Conservation (phyloP, 1,284 basidiomycete species). For the Tylopilus sp. region DNA sequence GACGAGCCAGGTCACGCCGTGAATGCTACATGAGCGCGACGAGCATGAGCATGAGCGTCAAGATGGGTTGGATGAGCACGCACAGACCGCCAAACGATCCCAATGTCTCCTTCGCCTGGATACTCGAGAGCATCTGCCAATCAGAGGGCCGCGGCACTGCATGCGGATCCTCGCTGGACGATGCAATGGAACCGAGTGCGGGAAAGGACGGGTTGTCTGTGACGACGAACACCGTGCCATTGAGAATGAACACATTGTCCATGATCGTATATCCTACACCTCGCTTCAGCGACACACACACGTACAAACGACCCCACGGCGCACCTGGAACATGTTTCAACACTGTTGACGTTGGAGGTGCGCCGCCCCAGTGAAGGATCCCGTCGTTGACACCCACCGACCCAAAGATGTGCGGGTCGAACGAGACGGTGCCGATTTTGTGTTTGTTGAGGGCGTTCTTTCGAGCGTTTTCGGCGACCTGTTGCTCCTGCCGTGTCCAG, state of each 20-base stretch:
- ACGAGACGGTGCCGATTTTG: not conserved
- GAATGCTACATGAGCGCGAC: slow-evolving; percentile 38
- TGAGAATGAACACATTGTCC: slow-evolving; percentile 66
- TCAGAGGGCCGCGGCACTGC: slow-evolving; percentile 52
- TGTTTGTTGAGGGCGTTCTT: slow-evolving; percentile 34
- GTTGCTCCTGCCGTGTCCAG: slow-evolving; percentile 58
- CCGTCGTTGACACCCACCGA: slow-evolving; percentile 48
- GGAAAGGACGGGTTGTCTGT: slow-evolving; percentile 54
- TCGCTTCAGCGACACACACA: slow-evolving; percentile 3
- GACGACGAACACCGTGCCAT: slow-evolving; percentile 67
- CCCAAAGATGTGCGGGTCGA: slow-evolving; percentile 35
- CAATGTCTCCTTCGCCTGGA: slow-evolving; percentile 48
- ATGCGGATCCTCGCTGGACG: slow-evolving; percentile 35
- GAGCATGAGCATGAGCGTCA: not conserved
- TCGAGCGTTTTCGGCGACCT: slow-evolving; percentile 47
- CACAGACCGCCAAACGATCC: slow-evolving; percentile 56
- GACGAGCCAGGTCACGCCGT: slow-evolving; percentile 54
- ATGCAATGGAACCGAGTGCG: slow-evolving; percentile 45
- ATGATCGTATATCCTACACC: slow-evolving; percentile 71
- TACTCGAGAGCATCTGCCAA: slow-evolving; percentile 59
- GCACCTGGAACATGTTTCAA: slow-evolving; percentile 59
- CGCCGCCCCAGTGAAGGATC: slow-evolving; percentile 47
- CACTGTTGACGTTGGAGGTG: slow-evolving; percentile 48
- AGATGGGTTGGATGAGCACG: slow-evolving; percentile 20
- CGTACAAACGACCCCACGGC: slow-evolving; percentile 12